A percentile compares a stretch with the other conserved stretches of the same genome.
phyloP scores from a whole-genome alignment of 140 eudicot genomes.

The Erigeron philadelphicus region DNA sequence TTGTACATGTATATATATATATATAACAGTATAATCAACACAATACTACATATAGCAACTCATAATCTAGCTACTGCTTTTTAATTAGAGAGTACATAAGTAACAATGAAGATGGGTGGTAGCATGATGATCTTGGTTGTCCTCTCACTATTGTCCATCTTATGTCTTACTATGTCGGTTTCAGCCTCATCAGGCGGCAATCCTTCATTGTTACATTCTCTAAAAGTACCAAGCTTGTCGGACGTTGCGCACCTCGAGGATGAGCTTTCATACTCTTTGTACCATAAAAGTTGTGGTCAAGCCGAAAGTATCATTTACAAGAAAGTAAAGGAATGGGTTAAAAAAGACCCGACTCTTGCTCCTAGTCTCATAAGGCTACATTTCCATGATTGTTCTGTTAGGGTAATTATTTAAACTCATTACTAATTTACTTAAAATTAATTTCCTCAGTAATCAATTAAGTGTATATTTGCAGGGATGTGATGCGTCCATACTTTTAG shows the following conservation, averaged over 20 bases:
- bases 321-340: constrained; percentile 53
- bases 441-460: not conserved
- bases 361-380: constrained; percentile 66
- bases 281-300: constrained; percentile 41
- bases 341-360: constrained; percentile 58
- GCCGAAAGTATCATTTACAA: constrained; percentile 51
- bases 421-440: not conserved
- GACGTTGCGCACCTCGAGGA: constrained; percentile 31
- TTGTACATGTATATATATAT: not conserved
- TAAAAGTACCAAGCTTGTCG: constrained; percentile 31
- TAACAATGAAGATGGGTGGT: constrained; percentile 22
- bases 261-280: constrained; percentile 39
- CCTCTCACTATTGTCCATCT: constrained; percentile 7
- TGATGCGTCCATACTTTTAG: constrained; percentile 62
- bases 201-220: constrained; percentile 16
- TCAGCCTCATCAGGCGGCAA: constrained; percentile 17
- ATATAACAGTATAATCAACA: constrained; percentile 10
- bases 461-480: constrained; percentile 49
- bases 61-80: not conserved
- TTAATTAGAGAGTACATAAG: not conserved
- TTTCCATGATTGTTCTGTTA: constrained; percentile 71
- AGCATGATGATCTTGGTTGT: not conserved
- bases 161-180: constrained; percentile 7
- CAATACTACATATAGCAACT: not conserved
- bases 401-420: constrained; percentile 29